Conservation (phyloP, 2,329 filamentous ascomycete species). For the Epichloe sp. region DNA sequence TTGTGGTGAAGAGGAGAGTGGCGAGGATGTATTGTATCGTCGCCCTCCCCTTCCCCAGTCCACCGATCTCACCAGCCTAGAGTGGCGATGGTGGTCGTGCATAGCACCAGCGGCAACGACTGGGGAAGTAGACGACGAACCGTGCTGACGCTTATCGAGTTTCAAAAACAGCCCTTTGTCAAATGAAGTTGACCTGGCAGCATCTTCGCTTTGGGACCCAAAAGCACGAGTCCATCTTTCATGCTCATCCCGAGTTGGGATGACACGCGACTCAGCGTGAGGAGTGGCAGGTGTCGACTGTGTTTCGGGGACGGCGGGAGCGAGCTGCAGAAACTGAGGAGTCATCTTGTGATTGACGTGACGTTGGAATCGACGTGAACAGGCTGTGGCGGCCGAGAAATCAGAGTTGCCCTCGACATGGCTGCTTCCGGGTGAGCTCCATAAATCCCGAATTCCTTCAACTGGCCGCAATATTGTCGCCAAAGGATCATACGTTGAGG, state of each 20-base stretch:
- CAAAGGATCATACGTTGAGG: slow-evolving; percentile 24
- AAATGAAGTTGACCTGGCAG: slow-evolving; percentile 45
- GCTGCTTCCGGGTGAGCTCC: not conserved
- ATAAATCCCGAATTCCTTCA: slow-evolving; percentile 5
- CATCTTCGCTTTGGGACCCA: slow-evolving; percentile 27
- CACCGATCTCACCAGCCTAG: slow-evolving; percentile 32
- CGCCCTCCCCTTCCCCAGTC: slow-evolving; percentile 22
- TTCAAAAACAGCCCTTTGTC: slow-evolving; percentile 48
- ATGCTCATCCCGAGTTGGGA: slow-evolving; percentile 27
- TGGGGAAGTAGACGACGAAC: slow-evolving; percentile 37
- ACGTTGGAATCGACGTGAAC: slow-evolving; percentile 19
- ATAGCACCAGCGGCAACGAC: slow-evolving; percentile 48
- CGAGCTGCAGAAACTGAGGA: slow-evolving; percentile 31
- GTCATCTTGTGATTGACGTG: slow-evolving; percentile 30
- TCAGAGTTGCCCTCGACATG: slow-evolving; percentile 9
- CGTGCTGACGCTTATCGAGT: slow-evolving; percentile 51
- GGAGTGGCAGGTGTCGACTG: slow-evolving; percentile 24
- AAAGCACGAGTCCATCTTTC: slow-evolving; percentile 28
- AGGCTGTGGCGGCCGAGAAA: slow-evolving; percentile 6
- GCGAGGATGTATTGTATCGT: slow-evolving; percentile 20
- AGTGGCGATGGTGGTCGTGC: slow-evolving; percentile 30
- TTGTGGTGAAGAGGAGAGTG: slow-evolving; percentile 25
- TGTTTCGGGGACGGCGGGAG: slow-evolving; percentile 12
- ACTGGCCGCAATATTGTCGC: slow-evolving; percentile 24
- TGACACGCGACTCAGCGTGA: slow-evolving; percentile 17